Base-by-base conservation (phyloP, 2,329 filamentous ascomycete species). In the Venturia pyrina region DNA sequence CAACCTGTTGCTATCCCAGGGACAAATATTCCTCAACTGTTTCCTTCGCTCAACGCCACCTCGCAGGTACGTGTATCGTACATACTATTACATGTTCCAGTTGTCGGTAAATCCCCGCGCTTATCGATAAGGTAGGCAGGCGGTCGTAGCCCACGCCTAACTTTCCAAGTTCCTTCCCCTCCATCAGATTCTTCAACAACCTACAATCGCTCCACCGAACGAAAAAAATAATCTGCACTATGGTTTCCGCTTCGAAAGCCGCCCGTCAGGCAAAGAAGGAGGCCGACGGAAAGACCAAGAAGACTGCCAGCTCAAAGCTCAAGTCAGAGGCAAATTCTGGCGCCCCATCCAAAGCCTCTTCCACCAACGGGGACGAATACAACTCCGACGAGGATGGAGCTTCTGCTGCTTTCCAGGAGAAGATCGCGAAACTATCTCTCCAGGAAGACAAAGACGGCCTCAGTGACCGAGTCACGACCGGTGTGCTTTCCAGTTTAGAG, bases 401-500 rank as follows among this genome's bases (percentile, higher is more conserved):
- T 66, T 74, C 75, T 48, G 64, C 53, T 67, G 91, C 21, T 17
- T 83, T 86, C 67, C 84, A 82, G 72, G 85, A 87, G 71, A 91
- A 93, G 82, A 88, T 97, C 70, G 89, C 92, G 82, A 92, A 92
- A 76, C 85, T 99, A 71, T 88, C 90, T 57, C 84, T 93, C 65
- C 96, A 99, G 82, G 89, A 96, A 85, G 95, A 99, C 81, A 90
- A 96, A 81, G 87, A 96, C 76, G 95, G 95, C 74, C 84, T 99
- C 70, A 98, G 95, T 17, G 95, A 99, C 80, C 90, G 95, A 78
- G 95, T 99, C 78, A 99, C 96, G 68, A 99, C 95, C 68, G 95
- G 95, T 85, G 95, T 99, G 66, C 83, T 99, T 69, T 84, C 93
- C 46, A 99, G 95, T 57, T 86, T 93, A 69, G 79, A 85, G 69